Evolutionary conservation across 2,329 filamentous ascomycete genomes (phyloP).

Genomic region (Talaromyces sp.): DNA sequence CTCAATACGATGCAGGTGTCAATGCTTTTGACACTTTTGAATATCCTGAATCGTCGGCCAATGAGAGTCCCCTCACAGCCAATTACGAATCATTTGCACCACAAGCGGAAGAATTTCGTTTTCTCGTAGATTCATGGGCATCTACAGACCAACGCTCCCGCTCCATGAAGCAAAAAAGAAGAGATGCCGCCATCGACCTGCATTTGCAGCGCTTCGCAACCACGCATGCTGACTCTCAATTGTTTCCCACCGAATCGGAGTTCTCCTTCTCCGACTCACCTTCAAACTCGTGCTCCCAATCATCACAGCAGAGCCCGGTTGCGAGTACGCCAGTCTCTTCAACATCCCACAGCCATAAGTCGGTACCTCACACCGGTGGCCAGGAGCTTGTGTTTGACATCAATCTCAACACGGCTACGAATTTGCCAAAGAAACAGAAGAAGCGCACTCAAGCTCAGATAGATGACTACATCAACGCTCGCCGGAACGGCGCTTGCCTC

Average conservation of each 20-base stretch:
- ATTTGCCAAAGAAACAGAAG: constrained; percentile 42
- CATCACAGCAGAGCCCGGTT: constrained; percentile 22
- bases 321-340: constrained; percentile 20
- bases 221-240: constrained; percentile 21
- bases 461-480: constrained; percentile 43
- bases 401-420: constrained; percentile 43
- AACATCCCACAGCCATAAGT: constrained; percentile 3
- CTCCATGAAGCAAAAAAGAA: constrained; percentile 40
- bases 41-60: background rate
- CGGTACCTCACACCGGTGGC: constrained; percentile 23
- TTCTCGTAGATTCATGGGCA: constrained; percentile 25
- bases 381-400: constrained; percentile 42
- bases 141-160: constrained; percentile 32
- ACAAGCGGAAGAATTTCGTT: constrained; percentile 16
- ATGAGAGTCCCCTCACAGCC: background rate
- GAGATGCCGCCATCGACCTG: constrained; percentile 40
- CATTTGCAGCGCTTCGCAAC: constrained; percentile 39
- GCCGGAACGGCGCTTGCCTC: constrained; percentile 42
- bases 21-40: background rate
- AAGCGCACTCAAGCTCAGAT: constrained; percentile 41
- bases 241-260: constrained; percentile 30
- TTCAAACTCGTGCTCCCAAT: constrained; percentile 26
- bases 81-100: background rate
- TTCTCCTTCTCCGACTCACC: constrained; percentile 33
- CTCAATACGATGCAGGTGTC: background rate